Conservation (phyloP, 371 early-diverging fungal genomes). For the Mucor lusitanicus region DNA sequence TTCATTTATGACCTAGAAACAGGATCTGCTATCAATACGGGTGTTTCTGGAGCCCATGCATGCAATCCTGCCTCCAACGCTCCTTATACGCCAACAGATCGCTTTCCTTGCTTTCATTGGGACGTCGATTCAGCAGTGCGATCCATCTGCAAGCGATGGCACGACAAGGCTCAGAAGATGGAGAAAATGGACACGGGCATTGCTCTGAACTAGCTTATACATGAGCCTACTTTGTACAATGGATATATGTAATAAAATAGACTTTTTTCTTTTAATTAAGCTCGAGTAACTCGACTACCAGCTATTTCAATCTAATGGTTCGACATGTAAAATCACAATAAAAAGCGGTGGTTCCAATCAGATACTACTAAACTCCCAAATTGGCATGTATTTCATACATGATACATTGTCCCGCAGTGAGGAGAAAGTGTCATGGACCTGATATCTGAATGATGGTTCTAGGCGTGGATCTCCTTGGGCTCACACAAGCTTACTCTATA, state of each 20-base stretch:
- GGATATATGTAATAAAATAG: not conserved
- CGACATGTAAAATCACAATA: not conserved
- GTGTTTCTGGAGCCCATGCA: not conserved
- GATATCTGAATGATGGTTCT: not conserved
- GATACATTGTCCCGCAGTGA: not conserved
- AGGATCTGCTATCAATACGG: not conserved
- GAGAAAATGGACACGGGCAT: not conserved
- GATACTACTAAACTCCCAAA: not conserved
- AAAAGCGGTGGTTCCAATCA: not conserved
- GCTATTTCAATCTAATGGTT: not conserved
- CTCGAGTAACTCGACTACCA: not conserved
- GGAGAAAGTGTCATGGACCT: not conserved
- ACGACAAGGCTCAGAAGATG: not conserved
- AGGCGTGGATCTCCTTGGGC: not conserved
- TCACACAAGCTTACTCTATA: not conserved
- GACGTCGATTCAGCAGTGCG: conserved; percentile 18
- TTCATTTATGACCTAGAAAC: conserved; percentile 10
- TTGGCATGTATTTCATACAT: not conserved
- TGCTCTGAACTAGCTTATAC: not conserved
- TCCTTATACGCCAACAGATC: conserved; percentile 8
- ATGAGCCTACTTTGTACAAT: not conserved
- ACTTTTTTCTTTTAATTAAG: not conserved
- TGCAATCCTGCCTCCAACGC: not conserved
- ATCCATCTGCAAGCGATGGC: conserved; percentile 10
- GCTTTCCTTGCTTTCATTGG: conserved; percentile 27